Percentiles rank a stretch among this genome's conserved stretches.
These are phyloP conservation scores for Gastrolobium bilobum DNA, from an alignment of 306 rosid species.

Conservation along the genomic window DNA sequence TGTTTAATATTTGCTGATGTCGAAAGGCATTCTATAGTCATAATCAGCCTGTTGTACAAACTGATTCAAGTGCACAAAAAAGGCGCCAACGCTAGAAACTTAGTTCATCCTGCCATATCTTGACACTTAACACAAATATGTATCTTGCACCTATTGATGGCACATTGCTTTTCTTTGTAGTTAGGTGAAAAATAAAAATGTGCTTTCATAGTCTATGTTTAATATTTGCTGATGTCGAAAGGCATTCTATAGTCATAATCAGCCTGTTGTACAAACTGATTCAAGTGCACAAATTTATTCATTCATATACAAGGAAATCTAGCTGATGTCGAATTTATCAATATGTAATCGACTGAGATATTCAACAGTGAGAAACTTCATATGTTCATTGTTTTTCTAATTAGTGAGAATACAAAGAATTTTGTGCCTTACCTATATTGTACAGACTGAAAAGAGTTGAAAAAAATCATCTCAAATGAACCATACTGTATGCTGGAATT, in stretches of 20 bases:
- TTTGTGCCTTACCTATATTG: neutral
- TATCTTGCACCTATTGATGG: slow-evolving; percentile 13
- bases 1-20: slow-evolving; percentile 19
- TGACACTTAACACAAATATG: slow-evolving; percentile 10
- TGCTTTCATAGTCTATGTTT: neutral
- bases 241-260: neutral
- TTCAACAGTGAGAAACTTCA: slow-evolving; percentile 10
- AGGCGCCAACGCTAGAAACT: slow-evolving; percentile 35
- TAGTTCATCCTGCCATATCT: neutral
- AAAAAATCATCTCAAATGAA: slow-evolving; percentile 48
- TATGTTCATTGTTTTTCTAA: slow-evolving; percentile 16
- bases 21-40: slow-evolving; percentile 4
- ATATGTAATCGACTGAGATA: neutral
- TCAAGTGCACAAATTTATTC: neutral
- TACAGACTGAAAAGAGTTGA: slow-evolving; percentile 15
- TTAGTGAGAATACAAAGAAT: neutral
- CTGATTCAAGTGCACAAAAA: slow-evolving; percentile 41
- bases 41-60: slow-evolving; percentile 24
- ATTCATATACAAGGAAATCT: slow-evolving; percentile 23
- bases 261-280: slow-evolving; percentile 37
- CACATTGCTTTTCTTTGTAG: slow-evolving; percentile 29
- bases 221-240: slow-evolving; percentile 20
- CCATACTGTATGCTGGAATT: slow-evolving; percentile 72
- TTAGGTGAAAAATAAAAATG: neutral
- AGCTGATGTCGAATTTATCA: neutral